phyloP scores from a whole-genome alignment of 179 eudicot species.

The Actinidia chinensis region DNA sequence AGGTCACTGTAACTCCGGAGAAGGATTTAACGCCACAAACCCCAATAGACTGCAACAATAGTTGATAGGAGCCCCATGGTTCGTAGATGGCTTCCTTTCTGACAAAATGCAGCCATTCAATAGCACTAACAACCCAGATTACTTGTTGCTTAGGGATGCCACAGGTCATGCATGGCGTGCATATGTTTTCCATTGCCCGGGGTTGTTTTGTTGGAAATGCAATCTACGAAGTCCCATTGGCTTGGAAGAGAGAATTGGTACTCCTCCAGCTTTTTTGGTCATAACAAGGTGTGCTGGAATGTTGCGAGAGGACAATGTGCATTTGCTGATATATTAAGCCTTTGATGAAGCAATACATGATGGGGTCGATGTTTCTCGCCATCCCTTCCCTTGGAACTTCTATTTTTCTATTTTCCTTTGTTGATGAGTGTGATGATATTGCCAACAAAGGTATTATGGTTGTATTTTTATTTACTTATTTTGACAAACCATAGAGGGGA shows the following conservation, averaged over 20 bases:
- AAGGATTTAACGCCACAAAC: background rate
- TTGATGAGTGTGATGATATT: background rate
- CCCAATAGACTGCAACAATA: background rate
- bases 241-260: background rate
- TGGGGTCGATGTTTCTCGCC: background rate
- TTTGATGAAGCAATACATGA: background rate
- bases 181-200: background rate
- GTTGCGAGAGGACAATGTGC: background rate
- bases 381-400: background rate
- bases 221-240: background rate
- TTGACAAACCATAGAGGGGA: too few species aligned
- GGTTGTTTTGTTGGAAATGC: background rate
- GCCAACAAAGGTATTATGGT: too few species aligned
- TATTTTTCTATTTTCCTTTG: background rate
- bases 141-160: background rate
- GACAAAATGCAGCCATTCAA: background rate
- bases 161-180: background rate
- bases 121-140: background rate
- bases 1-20: too few species aligned
- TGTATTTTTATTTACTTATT: too few species aligned
- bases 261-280: background rate
- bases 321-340: background rate
- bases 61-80: background rate
- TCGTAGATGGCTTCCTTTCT: conserved; percentile 3
- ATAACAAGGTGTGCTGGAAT: background rate